Evolutionary conservation across 2,329 filamentous ascomycete species (phyloP), one percentile per base, ranked within the genome.

Genomic region (Fonsecaea nubica): DNA sequence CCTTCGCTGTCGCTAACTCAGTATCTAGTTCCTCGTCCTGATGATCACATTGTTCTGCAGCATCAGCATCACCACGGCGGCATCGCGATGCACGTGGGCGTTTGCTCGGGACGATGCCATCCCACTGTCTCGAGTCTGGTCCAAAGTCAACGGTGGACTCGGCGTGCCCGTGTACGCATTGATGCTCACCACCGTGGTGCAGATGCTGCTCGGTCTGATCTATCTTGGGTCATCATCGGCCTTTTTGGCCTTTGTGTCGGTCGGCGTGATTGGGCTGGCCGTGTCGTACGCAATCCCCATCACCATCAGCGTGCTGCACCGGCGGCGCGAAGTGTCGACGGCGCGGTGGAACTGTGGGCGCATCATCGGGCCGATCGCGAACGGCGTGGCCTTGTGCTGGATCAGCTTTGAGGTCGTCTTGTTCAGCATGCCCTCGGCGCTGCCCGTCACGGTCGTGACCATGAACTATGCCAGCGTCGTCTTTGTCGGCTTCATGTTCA

Each of bases 91-190:
- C 18, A 90, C 88, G 1, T 92, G 90, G 74, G 89, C 89, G 12
- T 92, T 92, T 76, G 88, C 89, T n/a, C 86, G 90, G 40, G 89
- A 92, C 73, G 89, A 87, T 72, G 90, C 87, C 74, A 90, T 92
- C 73, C 89, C 89, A 0, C 73, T 86, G 4, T 87, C 85, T 6
- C 77, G 77, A 0, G 81, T 84, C 72, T 89, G 87, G 80, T 86
- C 86, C 72, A 75, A 78, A 25, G 87, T 91, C 58, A 88, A 91
- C 77, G 70, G 73, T 1, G 73, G 77, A 71, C 90, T 89, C 1
- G 77, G 83, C 57, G 91, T 89, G 0, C 89, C 89, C 0, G 87
- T 90, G 54, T 90, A 90, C 72, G 88, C 89, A 0, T 88, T 91
- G 13, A 87, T 89, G 82, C 83, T 90, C 75, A 90, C 90, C 72